phyloP scores from a whole-genome alignment of 345 rosid species.

The Xanthoceras sorbifolium region DNA sequence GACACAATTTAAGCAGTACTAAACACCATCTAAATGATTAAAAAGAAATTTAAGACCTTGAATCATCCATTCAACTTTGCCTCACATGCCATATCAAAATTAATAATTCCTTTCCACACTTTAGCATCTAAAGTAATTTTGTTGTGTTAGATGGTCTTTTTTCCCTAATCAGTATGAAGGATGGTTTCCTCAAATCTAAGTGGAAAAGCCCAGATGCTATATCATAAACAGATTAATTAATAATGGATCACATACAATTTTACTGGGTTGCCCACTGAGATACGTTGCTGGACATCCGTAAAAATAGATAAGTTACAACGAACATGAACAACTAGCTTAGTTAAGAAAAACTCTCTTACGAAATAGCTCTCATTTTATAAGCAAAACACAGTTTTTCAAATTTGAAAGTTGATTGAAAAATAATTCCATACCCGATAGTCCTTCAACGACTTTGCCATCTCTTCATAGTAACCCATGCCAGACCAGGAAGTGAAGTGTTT shows the following conservation, averaged over 20 bases:
- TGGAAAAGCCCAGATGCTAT: not conserved
- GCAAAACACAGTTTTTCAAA: not conserved
- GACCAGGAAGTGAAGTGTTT: conserved; percentile 94
- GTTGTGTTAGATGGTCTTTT: not conserved
- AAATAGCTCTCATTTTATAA: not conserved
- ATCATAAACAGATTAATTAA: conserved; percentile 1
- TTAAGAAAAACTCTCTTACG: not conserved
- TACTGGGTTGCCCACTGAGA: not conserved
- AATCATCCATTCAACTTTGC: not conserved
- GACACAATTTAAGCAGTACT: not conserved
- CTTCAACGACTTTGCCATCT: conserved; percentile 70
- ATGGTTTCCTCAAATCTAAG: not conserved
- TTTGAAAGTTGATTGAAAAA: not conserved
- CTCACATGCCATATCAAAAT: not conserved
- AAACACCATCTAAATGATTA: not conserved
- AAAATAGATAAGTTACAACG: not conserved
- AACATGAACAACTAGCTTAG: not conserved
- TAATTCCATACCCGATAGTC: conserved; percentile 52
- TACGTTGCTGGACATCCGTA: not conserved
- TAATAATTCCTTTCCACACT: not conserved
- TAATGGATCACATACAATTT: not conserved
- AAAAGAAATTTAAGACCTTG: not conserved
- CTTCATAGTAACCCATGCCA: conserved; percentile 76
- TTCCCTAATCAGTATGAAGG: not conserved
- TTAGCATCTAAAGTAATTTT: not conserved